Conservation (phyloP, 495 filamentous ascomycete genomes). For the Astrocystis sublimbata region DNA sequence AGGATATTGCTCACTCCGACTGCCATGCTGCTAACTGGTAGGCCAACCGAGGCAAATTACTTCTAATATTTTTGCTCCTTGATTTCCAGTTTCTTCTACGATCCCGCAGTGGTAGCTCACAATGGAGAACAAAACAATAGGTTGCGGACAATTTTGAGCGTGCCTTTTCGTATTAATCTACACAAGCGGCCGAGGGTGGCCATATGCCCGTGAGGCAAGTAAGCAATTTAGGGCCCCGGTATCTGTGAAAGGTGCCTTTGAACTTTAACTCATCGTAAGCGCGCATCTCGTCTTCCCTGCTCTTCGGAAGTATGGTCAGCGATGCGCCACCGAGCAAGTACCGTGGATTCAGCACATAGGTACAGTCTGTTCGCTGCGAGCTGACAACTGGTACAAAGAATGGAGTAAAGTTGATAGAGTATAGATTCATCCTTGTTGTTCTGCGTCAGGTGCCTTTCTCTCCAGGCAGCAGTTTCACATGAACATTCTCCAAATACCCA, state of each 20-base stretch:
- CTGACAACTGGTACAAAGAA: not conserved
- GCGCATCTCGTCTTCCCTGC: not conserved
- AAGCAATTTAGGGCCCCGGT: not conserved
- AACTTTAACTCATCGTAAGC: not conserved
- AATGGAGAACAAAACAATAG: too few species aligned
- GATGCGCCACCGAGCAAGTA: not conserved
- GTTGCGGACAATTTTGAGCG: too few species aligned
- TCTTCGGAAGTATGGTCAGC: not conserved
- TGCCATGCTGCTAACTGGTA: too few species aligned
- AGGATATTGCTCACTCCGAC: too few species aligned
- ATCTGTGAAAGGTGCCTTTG: not conserved
- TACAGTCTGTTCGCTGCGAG: not conserved
- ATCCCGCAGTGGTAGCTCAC: too few species aligned
- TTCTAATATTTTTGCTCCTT: too few species aligned
- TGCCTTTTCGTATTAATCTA: too few species aligned
- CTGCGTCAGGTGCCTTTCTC: not conserved
- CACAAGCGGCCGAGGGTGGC: too few species aligned
- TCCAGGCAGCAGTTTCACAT: slow-evolving; percentile 12
- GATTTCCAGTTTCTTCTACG: too few species aligned
- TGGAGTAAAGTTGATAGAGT: not conserved
- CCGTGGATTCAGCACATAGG: not conserved
- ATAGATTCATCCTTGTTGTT: not conserved
- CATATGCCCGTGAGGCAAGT: slow-evolving; percentile 2
- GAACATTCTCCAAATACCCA: slow-evolving; percentile 58
- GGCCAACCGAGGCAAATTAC: too few species aligned